These are phyloP conservation scores for Sporobolomyces roseus DNA, from an alignment of 768 basidiomycete genomes.

Conservation along the genomic window DNA sequence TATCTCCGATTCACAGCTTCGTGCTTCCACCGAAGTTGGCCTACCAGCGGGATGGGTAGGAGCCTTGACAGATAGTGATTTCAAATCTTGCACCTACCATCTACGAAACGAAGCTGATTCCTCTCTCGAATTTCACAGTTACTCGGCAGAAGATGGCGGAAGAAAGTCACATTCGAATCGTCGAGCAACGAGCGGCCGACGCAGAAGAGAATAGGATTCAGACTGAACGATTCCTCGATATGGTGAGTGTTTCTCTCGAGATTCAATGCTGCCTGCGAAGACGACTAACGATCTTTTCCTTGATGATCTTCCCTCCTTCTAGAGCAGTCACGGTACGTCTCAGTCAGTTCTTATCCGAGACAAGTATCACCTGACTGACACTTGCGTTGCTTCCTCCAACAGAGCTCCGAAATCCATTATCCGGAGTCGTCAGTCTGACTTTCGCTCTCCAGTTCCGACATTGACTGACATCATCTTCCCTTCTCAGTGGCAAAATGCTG, in stretches of 20 bases:
- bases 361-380: no score
- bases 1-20: background rate
- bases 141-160: constrained; percentile 34
- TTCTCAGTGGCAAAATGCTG: constrained; percentile 40
- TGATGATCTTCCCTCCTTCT: no score
- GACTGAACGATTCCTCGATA: constrained; percentile 15
- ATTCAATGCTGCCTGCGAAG: no score
- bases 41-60: constrained; percentile 23
- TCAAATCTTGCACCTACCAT: no score
- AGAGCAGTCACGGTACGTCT: no score
- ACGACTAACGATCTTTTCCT: no score
- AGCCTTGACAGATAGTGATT: constrained; percentile 37
- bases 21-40: constrained; percentile 25
- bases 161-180: constrained; percentile 30
- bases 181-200: constrained; percentile 36
- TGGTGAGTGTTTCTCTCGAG: no score
- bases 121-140: no score
- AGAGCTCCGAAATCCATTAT: constrained; percentile 39
- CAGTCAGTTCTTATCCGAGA: no score
- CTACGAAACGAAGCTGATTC: no score
- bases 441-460: background rate
- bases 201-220: constrained; percentile 37
- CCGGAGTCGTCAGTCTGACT: constrained; percentile 15
- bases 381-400: constrained; percentile 5
- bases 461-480: background rate